Percentiles rank a stretch among this genome's conserved stretches.
Conservation (phyloP, 305 asterid genomes). For the Salvia sclarea region DNA sequence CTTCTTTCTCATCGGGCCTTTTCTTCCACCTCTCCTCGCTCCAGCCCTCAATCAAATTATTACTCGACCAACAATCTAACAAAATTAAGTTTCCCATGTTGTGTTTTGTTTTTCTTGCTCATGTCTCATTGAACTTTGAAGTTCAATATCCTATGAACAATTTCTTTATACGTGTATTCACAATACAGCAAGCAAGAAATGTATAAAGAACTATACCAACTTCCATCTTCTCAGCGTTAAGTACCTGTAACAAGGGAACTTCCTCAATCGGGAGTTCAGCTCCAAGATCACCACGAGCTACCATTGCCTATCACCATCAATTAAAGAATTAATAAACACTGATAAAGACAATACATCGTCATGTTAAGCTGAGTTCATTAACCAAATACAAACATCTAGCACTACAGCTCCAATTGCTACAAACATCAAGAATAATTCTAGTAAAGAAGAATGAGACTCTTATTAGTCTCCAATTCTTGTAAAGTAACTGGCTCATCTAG, state of each 20-base stretch:
- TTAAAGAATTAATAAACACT: constrained; percentile 23
- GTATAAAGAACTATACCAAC: constrained; percentile 9
- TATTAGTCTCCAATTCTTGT: not conserved
- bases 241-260: constrained; percentile 96
- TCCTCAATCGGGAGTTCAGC: constrained; percentile 99
- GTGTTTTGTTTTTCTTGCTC: constrained; percentile 4
- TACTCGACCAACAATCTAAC: not conserved
- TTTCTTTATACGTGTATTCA: not conserved
- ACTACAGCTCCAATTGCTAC: no score
- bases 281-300: constrained; percentile 98
- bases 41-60: no score
- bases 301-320: constrained; percentile 84
- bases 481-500: not conserved
- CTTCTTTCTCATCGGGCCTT: no score
- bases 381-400: constrained; percentile 1
- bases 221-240: constrained; percentile 11
- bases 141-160: constrained; percentile 6
- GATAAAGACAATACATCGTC: not conserved
- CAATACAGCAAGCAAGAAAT: constrained; percentile 8
- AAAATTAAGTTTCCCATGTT: constrained; percentile 3
- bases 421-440: not conserved
- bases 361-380: constrained; percentile 6
- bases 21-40: no score
- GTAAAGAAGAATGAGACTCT: not conserved
- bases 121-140: constrained; percentile 1